These are phyloP conservation scores for Ophiostoma fasciatum DNA, from an alignment of 2,329 filamentous ascomycete genomes.

Conservation along the genomic window DNA sequence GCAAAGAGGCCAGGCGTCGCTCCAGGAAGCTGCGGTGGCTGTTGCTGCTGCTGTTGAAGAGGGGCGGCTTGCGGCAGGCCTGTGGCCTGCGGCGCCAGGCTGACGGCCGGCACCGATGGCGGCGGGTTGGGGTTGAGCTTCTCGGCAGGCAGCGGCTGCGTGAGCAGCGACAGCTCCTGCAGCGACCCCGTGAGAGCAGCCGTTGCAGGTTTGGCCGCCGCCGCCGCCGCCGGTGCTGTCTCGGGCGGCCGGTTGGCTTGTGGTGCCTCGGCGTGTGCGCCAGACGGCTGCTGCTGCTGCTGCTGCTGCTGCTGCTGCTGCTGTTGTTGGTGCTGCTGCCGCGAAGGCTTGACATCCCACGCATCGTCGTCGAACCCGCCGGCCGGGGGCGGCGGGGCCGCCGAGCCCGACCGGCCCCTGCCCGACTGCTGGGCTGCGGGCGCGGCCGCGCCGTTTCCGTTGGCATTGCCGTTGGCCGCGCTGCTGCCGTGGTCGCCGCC, in stretches of 20 bases:
- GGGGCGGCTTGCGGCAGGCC: constrained; percentile 13
- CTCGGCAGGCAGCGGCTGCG: constrained; percentile 36
- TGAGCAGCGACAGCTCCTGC: constrained; percentile 40
- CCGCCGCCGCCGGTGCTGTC: constrained; percentile 16
- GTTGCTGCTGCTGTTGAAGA: constrained; percentile 14
- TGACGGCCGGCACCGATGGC: constrained; percentile 18
- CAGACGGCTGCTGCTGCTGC: constrained; percentile 15
- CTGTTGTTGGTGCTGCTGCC: too few relatives aligned
- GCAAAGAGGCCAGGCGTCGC: constrained; percentile 46
- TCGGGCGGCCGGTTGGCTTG: constrained; percentile 25
- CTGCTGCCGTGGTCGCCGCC: too few relatives aligned
- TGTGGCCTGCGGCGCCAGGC: constrained; percentile 20
- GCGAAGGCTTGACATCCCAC: constrained; percentile 85
- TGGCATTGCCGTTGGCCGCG: constrained; percentile 15
- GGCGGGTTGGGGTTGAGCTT: constrained; percentile 19
- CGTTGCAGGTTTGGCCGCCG: too few relatives aligned
- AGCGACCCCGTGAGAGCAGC: constrained; percentile 52
- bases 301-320: too few relatives aligned
- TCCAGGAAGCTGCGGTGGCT: constrained; percentile 30
- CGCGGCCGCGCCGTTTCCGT: constrained; percentile 23
- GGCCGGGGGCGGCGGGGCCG: constrained; percentile 12
- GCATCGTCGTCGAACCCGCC: constrained; percentile 87
- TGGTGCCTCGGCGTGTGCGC: constrained; percentile 25
- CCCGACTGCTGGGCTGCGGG: constrained; percentile 12
- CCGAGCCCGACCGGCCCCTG: too few relatives aligned